Conservation (phyloP, 2,329 filamentous ascomycete species). For the Colletotrichum trifolii region DNA sequence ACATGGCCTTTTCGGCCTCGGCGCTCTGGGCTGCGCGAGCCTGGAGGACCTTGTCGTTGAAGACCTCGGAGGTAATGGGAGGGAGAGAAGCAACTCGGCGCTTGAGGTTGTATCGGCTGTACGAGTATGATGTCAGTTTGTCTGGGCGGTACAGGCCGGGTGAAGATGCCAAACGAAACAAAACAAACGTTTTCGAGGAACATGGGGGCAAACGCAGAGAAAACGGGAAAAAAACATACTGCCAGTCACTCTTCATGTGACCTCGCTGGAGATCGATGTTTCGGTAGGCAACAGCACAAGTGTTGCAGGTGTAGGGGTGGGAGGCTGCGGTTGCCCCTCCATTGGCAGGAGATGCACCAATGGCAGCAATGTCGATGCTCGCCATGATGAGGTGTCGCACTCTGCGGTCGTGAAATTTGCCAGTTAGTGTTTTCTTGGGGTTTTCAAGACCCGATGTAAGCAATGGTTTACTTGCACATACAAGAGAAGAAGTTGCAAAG, state of each 20-base stretch:
- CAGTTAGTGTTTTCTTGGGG: background rate
- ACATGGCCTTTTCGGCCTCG: constrained; percentile 88
- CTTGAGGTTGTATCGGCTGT: constrained; percentile 93
- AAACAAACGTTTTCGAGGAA: background rate
- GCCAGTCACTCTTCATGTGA: constrained; percentile 99
- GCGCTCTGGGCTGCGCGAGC: constrained; percentile 87
- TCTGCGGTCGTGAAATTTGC: background rate
- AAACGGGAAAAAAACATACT: constrained; percentile 69
- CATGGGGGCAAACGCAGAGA: background rate
- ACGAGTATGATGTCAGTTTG: constrained; percentile 35
- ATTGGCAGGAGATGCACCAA: constrained; percentile 37
- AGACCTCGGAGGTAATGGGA: constrained; percentile 90
- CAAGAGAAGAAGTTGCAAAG: constrained; percentile 20
- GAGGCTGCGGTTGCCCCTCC: constrained; percentile 55
- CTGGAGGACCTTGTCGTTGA: constrained; percentile 94
- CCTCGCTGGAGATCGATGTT: constrained; percentile 91
- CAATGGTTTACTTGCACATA: background rate
- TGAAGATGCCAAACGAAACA: background rate
- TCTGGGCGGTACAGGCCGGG: constrained; percentile 1
- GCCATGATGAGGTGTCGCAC: constrained; percentile 56
- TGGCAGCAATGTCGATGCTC: constrained; percentile 43
- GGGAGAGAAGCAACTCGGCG: constrained; percentile 90
- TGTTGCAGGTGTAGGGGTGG: constrained; percentile 98
- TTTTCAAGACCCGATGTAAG: background rate
- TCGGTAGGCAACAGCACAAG: constrained; percentile 95